Evolutionary conservation across 2,329 filamentous ascomycete genomes (phyloP).

Genomic region (Phaeophleospora eucalypticola): DNA sequence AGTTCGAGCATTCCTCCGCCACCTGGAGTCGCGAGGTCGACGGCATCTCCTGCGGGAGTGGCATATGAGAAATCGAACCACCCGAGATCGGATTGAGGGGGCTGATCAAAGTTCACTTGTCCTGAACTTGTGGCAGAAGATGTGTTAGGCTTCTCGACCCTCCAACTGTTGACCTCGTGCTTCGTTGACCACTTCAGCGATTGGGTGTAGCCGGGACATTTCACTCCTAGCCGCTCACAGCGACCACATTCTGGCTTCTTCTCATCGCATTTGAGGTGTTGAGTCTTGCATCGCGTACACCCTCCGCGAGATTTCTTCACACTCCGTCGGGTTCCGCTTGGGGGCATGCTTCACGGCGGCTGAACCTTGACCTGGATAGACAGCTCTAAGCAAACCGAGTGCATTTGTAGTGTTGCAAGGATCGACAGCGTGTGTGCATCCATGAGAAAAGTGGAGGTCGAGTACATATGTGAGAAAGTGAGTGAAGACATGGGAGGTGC

Average conservation of each 20-base stretch:
- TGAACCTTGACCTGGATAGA: background rate
- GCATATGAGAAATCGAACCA: background rate
- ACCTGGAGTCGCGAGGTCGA: background rate
- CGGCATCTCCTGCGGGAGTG: background rate
- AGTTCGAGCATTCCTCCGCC: background rate
- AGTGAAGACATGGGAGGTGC: background rate
- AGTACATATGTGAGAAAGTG: background rate
- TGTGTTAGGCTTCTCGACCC: background rate
- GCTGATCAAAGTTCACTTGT: background rate
- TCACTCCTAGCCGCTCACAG: slow-evolving; percentile 8
- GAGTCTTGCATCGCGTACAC: slow-evolving; percentile 6
- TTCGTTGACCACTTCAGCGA: slow-evolving; percentile 13
- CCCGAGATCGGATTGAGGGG: background rate
- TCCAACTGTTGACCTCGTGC: slow-evolving; percentile 6
- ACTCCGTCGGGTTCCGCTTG: slow-evolving; percentile 5
- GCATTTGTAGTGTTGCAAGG: background rate
- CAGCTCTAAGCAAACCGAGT: background rate
- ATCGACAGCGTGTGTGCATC: background rate
- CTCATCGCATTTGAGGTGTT: slow-evolving; percentile 10
- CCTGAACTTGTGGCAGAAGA: background rate
- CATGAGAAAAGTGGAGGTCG: background rate
- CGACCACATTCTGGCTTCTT: slow-evolving; percentile 6
- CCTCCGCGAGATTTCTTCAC: slow-evolving; percentile 13
- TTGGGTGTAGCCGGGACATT: slow-evolving; percentile 8
- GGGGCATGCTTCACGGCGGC: slow-evolving; percentile 1